Evolutionary conservation across 345 rosid genomes (phyloP).

Genomic region (Hirschfeldia incana): DNA sequence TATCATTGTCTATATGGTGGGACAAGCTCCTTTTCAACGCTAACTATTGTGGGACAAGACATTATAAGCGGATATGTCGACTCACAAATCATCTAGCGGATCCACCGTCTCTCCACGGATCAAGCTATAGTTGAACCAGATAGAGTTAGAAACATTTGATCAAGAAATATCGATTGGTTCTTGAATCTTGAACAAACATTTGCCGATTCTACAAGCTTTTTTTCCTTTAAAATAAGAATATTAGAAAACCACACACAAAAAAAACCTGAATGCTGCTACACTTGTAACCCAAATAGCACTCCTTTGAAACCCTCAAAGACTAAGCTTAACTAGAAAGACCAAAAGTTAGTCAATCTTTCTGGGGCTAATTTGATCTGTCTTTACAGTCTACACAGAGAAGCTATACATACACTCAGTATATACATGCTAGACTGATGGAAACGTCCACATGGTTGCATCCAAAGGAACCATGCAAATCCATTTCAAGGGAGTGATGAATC

Average conservation of each 20-base stretch:
- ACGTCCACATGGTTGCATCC: constrained; percentile 3
- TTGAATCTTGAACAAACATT: constrained; percentile 17
- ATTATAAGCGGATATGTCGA: neutral
- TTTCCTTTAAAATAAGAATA: constrained; percentile 37
- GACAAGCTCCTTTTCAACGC: constrained; percentile 24
- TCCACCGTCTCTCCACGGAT: constrained; percentile 26
- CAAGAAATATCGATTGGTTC: neutral
- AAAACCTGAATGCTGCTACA: constrained; percentile 4
- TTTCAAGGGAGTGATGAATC: constrained; percentile 57
- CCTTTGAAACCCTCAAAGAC: constrained; percentile 39
- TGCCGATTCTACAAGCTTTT: constrained; percentile 35
- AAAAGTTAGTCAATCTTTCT: constrained; percentile 16
- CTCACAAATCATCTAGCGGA: constrained; percentile 15
- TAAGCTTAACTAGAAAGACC: constrained; percentile 37
- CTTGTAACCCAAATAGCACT: constrained; percentile 27
- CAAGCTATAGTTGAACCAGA: neutral
- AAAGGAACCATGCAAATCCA: constrained; percentile 7
- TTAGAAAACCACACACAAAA: constrained; percentile 12
- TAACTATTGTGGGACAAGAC: constrained; percentile 25
- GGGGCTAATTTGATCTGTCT: constrained; percentile 26
- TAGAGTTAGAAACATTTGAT: neutral
- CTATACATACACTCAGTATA: constrained; percentile 59
- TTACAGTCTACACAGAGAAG: constrained; percentile 40
- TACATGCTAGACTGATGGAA: constrained; percentile 45
- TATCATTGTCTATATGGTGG: constrained; percentile 26